Evolutionary conservation across 441 rosid species (phyloP), one percentile per base, ranked within the genome.

Genomic region (Dalechampia spathulata): DNA sequence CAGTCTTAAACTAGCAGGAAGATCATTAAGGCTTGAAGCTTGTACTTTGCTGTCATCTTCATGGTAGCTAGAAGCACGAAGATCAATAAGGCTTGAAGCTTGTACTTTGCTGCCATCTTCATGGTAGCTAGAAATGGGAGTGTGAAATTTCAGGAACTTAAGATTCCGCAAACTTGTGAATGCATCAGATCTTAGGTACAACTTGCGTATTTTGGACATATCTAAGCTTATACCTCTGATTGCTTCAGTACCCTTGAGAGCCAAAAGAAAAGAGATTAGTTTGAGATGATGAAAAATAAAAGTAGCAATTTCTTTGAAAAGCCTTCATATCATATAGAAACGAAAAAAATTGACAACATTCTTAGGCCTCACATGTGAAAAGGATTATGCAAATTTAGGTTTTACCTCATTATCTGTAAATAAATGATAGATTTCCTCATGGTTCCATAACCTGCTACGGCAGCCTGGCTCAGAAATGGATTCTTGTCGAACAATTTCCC

Each of bases 401-500:
- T 26, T 48, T 30, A 48, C 52, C 52, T n/a, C 15, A 14, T 48
- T 26, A 13, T 26, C 7, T 0, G 36, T 26, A 34, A 48, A 42
- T 2, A 48, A 34, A 25, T 48, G 34, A 48, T 48, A 8, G 15
- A 48, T 30, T 0, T 48, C 52, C 19, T 48, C 36, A 7, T 25
- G 36, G n/a, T 48, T 16, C 52, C 16, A 48, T 16, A 48, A 48
- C 17, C 52, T 48, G 20, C 52, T 48, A 20, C 36, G 36, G 15
- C n/a, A 25, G 19, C 52, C 52, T 1, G 36, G 52, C 36, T 48
- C 20, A 13, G 20, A n/a, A 48, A 15, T 2, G 20, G 52, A 48
- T 26, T 48, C 52, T 26, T 48, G 52, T 19, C 52, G 36, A 25
- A 48, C 52, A 26, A 48, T 48, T 13, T 48, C 34, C 36, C 28